phyloP scores from a whole-genome alignment of 2,329 filamentous ascomycete species.

The Beauveria caledonica region DNA sequence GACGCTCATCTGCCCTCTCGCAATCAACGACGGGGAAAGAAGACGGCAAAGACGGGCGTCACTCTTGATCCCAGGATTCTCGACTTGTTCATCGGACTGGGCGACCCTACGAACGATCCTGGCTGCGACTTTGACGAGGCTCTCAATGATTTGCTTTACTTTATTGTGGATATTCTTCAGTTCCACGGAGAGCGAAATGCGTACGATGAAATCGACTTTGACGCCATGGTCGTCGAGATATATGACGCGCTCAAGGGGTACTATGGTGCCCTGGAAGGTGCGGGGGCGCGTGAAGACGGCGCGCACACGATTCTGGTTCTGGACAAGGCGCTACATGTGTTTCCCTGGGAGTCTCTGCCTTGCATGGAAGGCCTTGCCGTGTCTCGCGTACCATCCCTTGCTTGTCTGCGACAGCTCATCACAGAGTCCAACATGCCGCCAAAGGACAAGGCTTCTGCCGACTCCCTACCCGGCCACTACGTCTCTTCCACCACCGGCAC shows the following conservation, averaged over 20 bases:
- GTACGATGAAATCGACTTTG: constrained; percentile 96
- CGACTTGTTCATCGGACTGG: constrained; percentile 82
- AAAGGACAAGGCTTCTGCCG: background rate
- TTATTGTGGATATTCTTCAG: constrained; percentile 91
- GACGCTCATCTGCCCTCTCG: constrained; percentile 82
- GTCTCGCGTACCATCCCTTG: constrained; percentile 80
- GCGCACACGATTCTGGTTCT: constrained; percentile 79
- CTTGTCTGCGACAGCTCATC: constrained; percentile 70
- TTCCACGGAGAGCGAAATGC: constrained; percentile 95
- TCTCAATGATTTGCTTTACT: constrained; percentile 88
- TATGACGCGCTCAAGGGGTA: constrained; percentile 77
- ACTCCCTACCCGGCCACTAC: constrained; percentile 36
- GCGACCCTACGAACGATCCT: constrained; percentile 57
- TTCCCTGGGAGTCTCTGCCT: constrained; percentile 93
- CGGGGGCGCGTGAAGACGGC: constrained; percentile 32
- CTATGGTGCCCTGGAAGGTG: constrained; percentile 44
- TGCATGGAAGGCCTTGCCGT: constrained; percentile 74
- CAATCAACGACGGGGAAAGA: constrained; percentile 49
- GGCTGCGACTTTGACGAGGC: constrained; percentile 75
- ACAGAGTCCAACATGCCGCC: constrained; percentile 34
- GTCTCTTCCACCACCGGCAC: constrained; percentile 50
- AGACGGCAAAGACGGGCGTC: constrained; percentile 35
- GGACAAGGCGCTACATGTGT: constrained; percentile 82
- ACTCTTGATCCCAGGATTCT: constrained; percentile 57
- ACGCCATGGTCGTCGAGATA: constrained; percentile 80